These are phyloP conservation scores for Xylaria hypoxylon DNA, from an alignment of 2,329 filamentous ascomycete genomes.

Conservation along the genomic window DNA sequence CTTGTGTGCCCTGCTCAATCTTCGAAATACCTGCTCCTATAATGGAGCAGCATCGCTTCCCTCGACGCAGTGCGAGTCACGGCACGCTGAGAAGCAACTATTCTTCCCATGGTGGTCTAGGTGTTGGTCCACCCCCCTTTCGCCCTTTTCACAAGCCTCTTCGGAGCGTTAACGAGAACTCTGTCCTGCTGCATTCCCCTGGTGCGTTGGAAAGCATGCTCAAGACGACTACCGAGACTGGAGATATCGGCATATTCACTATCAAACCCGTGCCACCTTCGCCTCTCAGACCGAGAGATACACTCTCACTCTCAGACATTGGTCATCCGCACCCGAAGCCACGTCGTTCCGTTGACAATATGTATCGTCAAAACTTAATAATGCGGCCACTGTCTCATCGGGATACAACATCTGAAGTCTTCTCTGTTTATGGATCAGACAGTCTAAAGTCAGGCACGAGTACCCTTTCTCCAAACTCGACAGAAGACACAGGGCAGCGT, in stretches of 20 bases:
- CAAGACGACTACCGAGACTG: constrained; percentile 73
- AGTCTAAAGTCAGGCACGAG: constrained; percentile 59
- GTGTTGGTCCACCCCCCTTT: constrained; percentile 38
- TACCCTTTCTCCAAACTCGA: constrained; percentile 56
- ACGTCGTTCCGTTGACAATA: constrained; percentile 50
- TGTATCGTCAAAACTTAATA: constrained; percentile 56
- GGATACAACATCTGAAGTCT: constrained; percentile 66
- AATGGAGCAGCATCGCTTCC: constrained; percentile 49
- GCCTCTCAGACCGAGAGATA: constrained; percentile 45
- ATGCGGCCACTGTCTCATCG: constrained; percentile 61
- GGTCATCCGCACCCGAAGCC: constrained; percentile 47
- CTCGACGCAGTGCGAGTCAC: constrained; percentile 51
- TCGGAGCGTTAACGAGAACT: constrained; percentile 58
- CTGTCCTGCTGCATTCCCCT: constrained; percentile 59
- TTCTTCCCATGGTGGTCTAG: constrained; percentile 42
- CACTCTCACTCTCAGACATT: constrained; percentile 50
- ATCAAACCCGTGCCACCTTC: constrained; percentile 58
- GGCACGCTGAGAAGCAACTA: constrained; percentile 49
- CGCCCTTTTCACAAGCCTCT: constrained; percentile 55
- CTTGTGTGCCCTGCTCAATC: constrained; percentile 28
- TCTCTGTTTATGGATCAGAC: constrained; percentile 67
- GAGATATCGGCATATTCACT: constrained; percentile 72
- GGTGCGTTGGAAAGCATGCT: constrained; percentile 73
- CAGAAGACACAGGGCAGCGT: constrained; percentile 58
- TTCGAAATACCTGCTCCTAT: constrained; percentile 31